phyloP scores from a whole-genome alignment of 2,329 filamentous ascomycete species.

The Epichloe amarillans region DNA sequence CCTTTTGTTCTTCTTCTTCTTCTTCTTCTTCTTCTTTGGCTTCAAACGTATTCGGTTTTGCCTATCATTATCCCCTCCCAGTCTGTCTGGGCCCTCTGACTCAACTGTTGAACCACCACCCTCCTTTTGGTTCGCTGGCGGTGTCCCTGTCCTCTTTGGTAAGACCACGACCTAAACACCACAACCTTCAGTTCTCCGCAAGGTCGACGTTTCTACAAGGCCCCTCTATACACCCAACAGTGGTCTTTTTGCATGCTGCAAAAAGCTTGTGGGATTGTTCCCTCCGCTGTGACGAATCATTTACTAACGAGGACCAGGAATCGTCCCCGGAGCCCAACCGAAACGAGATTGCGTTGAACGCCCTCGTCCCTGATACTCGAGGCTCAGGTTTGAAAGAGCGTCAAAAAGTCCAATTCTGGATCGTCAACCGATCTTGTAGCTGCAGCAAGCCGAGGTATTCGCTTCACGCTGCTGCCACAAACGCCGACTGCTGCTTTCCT shows the following conservation, averaged over 20 bases:
- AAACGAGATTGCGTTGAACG: conserved; percentile 9
- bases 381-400: neutral
- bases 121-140: conserved; percentile 1
- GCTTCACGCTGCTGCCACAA: neutral
- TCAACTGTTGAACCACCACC: neutral
- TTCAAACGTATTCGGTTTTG: neutral
- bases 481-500: conserved; percentile 6
- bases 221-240: neutral
- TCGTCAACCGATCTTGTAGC: neutral
- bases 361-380: neutral
- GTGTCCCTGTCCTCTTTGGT: conserved; percentile 1
- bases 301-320: conserved; percentile 11
- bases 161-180: conserved; percentile 1
- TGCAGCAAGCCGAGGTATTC: neutral
- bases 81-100: neutral
- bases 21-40: neutral
- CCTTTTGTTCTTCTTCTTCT: neutral
- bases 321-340: conserved; percentile 15
- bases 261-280: neutral
- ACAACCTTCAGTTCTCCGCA: neutral
- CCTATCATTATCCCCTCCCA: neutral
- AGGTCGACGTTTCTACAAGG: neutral
- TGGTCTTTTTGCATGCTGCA: neutral
- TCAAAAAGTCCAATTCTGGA: neutral
- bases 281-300: neutral